Percentiles rank a stretch among this genome's conserved stretches.
Evolutionary conservation across 2,329 filamentous ascomycete genomes (phyloP).

Genomic region (Paracamarosporium sp.): DNA sequence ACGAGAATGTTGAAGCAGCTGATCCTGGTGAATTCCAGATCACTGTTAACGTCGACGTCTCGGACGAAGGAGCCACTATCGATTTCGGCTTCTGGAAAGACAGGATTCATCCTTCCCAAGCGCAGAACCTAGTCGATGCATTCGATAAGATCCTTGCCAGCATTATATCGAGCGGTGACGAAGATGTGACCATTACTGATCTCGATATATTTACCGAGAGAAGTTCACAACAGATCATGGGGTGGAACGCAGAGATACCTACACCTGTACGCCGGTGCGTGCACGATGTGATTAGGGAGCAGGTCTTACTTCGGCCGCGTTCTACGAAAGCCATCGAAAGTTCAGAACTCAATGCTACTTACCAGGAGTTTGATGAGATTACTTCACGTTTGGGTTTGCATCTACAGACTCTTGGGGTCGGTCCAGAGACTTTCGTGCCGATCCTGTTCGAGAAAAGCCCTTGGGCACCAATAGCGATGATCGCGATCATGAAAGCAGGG

Average conservation of each 20-base stretch:
- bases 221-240: conserved; percentile 31
- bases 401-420: conserved; percentile 32
- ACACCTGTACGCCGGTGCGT: conserved; percentile 33
- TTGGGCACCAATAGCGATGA: conserved; percentile 41
- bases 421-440: conserved; percentile 40
- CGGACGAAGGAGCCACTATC: conserved; percentile 33
- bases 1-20: conserved; percentile 41
- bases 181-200: conserved; percentile 29
- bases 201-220: conserved; percentile 30
- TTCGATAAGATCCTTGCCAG: conserved; percentile 34
- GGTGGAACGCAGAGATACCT: conserved; percentile 38
- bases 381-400: conserved; percentile 34
- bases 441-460: conserved; percentile 46
- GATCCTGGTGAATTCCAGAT: conserved; percentile 46
- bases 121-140: conserved; percentile 37
- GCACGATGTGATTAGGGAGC: conserved; percentile 38
- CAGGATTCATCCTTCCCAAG: conserved; percentile 32
- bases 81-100: conserved; percentile 43
- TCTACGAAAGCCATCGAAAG: conserved; percentile 38
- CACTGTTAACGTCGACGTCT: conserved; percentile 42
- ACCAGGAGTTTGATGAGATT: conserved; percentile 40
- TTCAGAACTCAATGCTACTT: conserved; percentile 39
- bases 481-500: conserved; percentile 48
- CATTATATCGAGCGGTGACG: conserved; percentile 22
- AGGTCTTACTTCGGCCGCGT: conserved; percentile 35